phyloP scores from a whole-genome alignment of 2,329 filamentous ascomycete species.

The Ambrosiella beaveri region DNA sequence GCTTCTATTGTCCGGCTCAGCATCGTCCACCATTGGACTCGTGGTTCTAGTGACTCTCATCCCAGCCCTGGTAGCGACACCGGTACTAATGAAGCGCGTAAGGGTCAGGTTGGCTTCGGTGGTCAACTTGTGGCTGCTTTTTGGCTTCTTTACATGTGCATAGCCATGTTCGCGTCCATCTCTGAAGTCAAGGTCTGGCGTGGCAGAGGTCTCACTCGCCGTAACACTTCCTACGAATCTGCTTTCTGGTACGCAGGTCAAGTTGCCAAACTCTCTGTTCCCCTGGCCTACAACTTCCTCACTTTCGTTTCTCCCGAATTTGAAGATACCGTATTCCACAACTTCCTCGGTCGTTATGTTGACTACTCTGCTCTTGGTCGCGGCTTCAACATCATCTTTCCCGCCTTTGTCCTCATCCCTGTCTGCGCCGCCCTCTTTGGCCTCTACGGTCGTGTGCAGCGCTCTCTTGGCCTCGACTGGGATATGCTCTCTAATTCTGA shows the following conservation, averaged over 20 bases:
- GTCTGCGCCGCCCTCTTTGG: slow-evolving; percentile 77
- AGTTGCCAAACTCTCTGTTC: slow-evolving; percentile 81
- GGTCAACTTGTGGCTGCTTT: slow-evolving; percentile 68
- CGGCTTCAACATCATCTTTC: slow-evolving; percentile 79
- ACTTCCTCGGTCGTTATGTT: slow-evolving; percentile 69
- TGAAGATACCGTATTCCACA: slow-evolving; percentile 64
- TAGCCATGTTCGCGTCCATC: slow-evolving; percentile 71
- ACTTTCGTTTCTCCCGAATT: slow-evolving; percentile 66
- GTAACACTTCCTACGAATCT: slow-evolving; percentile 82
- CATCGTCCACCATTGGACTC: slow-evolving; percentile 59
- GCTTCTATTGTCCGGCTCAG: slow-evolving; percentile 52
- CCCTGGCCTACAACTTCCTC: slow-evolving; percentile 88
- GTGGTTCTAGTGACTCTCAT: slow-evolving; percentile 16
- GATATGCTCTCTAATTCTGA: slow-evolving; percentile 60
- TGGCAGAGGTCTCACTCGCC: slow-evolving; percentile 71
- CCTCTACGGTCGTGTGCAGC: slow-evolving; percentile 66
- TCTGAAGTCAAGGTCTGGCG: slow-evolving; percentile 96
- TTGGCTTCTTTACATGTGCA: slow-evolving; percentile 95
- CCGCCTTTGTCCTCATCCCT: slow-evolving; percentile 70
- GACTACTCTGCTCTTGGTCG: slow-evolving; percentile 66
- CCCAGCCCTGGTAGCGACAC: background rate
- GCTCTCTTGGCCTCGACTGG: slow-evolving; percentile 57
- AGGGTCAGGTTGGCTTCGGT: slow-evolving; percentile 64
- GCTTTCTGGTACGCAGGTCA: slow-evolving; percentile 94
- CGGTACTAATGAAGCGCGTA: slow-evolving; percentile 23